A percentile compares a stretch with the other conserved stretches of the same genome.
phyloP scores from a whole-genome alignment of 108 stramenopile species.

The Skeletonema grethae region DNA sequence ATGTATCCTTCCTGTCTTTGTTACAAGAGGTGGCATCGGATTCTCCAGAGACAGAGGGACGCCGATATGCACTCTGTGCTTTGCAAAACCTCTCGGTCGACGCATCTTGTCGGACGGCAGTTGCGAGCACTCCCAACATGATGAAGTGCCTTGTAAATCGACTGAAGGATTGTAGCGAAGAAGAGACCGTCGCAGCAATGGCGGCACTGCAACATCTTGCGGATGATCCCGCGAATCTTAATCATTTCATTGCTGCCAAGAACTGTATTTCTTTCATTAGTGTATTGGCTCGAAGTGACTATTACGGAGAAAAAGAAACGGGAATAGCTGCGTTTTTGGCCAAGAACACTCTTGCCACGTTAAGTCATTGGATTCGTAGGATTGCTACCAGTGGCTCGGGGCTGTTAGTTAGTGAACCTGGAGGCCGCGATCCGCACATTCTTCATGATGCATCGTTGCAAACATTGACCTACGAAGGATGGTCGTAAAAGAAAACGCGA shows the following conservation, averaged over 20 bases:
- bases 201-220: conserved; percentile 75
- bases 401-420: conserved; percentile 5
- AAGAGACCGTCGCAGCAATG: conserved; percentile 61
- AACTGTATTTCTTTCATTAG: conserved; percentile 81
- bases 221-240: conserved; percentile 86
- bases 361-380: conserved; percentile 50
- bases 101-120: conserved; percentile 70
- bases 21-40: conserved; percentile 57
- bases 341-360: conserved; percentile 44
- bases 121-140: conserved; percentile 59
- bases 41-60: conserved; percentile 56
- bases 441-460: conserved; percentile 21
- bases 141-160: conserved; percentile 55
- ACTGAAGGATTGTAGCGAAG: conserved; percentile 39
- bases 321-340: conserved; percentile 44
- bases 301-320: conserved; percentile 26
- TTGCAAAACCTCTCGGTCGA: conserved; percentile 82
- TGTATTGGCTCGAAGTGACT: conserved; percentile 60
- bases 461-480: conserved; percentile 22
- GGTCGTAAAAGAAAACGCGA: conserved; percentile 6
- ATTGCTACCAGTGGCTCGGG: conserved; percentile 45
- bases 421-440: not conserved
- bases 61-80: conserved; percentile 69
- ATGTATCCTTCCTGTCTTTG: conserved; percentile 53
- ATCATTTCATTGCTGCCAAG: conserved; percentile 79